A percentile compares a stretch with the other conserved stretches of the same genome.
phyloP scores from a whole-genome alignment of 768 basidiomycete genomes.

The Mycena amicta region DNA sequence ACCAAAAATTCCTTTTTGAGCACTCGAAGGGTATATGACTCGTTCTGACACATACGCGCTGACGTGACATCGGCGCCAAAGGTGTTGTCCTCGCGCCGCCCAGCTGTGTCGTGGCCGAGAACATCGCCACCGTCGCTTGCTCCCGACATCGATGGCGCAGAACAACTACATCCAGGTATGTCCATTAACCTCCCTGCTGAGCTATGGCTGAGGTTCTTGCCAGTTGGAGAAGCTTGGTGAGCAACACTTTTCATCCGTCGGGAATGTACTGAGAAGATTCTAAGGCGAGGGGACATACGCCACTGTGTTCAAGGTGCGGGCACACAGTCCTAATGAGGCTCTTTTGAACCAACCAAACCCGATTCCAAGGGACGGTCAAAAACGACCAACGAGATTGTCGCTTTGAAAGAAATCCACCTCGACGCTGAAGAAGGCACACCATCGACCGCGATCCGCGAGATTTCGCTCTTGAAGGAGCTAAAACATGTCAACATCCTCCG shows the following conservation, averaged over 20 bases:
- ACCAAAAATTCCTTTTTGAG: neutral
- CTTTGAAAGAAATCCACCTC: slow-evolving; percentile 97
- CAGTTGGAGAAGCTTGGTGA: slow-evolving; percentile 93
- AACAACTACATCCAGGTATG: slow-evolving; percentile 62
- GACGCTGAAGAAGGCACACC: slow-evolving; percentile 99
- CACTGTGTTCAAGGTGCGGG: slow-evolving; percentile 89
- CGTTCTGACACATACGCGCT: too few relatives aligned
- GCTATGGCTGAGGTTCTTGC: neutral
- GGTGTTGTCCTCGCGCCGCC: too few relatives aligned
- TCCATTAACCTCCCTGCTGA: neutral
- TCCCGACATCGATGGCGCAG: slow-evolving; percentile 13
- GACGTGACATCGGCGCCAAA: neutral
- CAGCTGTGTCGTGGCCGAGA: too few relatives aligned
- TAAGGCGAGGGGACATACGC: slow-evolving; percentile 97
- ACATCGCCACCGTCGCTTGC: neutral
- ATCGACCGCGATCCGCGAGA: slow-evolving; percentile 97
- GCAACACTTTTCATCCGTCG: too few relatives aligned
- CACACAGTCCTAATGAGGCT: neutral
- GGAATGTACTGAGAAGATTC: too few relatives aligned
- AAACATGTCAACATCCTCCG: slow-evolving; percentile 99
- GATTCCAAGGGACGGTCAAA: slow-evolving; percentile 84
- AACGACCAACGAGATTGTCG: slow-evolving; percentile 97
- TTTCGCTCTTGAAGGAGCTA: slow-evolving; percentile 98
- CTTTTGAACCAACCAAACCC: neutral
- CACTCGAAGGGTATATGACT: neutral